Evolutionary conservation across 148 eudicot species (phyloP).

Genomic region (Vaccinium darrowii): DNA sequence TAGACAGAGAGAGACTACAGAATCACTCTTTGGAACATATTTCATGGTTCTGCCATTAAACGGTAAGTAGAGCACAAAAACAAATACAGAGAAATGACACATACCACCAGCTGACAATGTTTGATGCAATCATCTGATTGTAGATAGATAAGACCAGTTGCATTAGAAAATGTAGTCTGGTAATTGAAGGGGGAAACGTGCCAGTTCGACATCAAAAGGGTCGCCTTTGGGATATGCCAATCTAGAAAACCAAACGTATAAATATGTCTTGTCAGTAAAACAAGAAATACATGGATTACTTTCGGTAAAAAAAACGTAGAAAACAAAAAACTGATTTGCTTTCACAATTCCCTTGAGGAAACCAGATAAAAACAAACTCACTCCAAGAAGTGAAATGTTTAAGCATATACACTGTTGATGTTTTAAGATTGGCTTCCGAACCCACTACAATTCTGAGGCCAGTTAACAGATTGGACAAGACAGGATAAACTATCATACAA

Average conservation of each 20-base stretch:
- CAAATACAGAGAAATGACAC: background rate
- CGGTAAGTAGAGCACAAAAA: background rate
- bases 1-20: background rate
- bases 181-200: constrained; percentile 49
- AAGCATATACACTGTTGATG: background rate
- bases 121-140: background rate
- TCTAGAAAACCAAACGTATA: constrained; percentile 20
- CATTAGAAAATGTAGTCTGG: constrained; percentile 80
- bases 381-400: background rate
- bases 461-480: background rate
- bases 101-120: background rate
- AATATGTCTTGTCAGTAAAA: background rate
- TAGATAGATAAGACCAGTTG: background rate
- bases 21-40: background rate
- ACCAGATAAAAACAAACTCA: background rate
- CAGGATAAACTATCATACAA: background rate
- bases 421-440: background rate
- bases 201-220: constrained; percentile 60
- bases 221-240: constrained; percentile 53
- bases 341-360: background rate
- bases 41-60: background rate
- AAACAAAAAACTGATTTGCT: background rate
- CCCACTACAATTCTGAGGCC: background rate
- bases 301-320: background rate
- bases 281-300: background rate